Base-by-base conservation (phyloP, 441 rosid species). In the Eruca vesicaria region DNA sequence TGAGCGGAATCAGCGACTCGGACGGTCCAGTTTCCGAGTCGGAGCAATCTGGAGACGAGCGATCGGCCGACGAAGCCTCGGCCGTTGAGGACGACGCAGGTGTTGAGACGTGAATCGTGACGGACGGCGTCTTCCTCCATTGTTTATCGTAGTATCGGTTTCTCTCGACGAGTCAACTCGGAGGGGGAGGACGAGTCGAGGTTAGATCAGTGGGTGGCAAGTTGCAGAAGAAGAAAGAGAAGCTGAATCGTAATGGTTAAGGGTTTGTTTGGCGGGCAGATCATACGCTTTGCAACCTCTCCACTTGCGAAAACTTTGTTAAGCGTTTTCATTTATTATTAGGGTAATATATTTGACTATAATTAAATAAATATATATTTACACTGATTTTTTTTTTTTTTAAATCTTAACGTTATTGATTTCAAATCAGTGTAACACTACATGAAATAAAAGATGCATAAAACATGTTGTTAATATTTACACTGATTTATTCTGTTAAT, bases 71-170 rank as follows among this genome's bases (percentile, higher is more conserved):
- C 59, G 81, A 89, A 89, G 2, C 97, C 94, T 66, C 90, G 86
- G 43, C 98, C 98, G 20, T 94, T 91, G 33, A 94, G 81, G 56
- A 94, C 97, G 76, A 86, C 94, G 82, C 97, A 92, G 9, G 88
- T 85, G 64, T 77, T 77, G 66, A 86, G 90, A 48, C 48, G 83
- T 72, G 82, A 78, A 55, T 83, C 84, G 21, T 18, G 79, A 61
- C 78, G 78, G 53, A 80, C 68, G 72, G 67, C 86, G 74, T 79
- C 92, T 53, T 80, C 86, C 65, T 71, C 75, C 82, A 80, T 66
- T 68, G 79, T n/a, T n/a, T 55, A 63, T 62, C 72, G 66, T 7
- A 48, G 18, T 33, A 45, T 16, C 55, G 1, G 20, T 21, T 48
- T 48, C 38, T 48, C 6, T 29, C 2, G 19, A 7, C 70, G 81